Evolutionary conservation across 495 filamentous ascomycete species (phyloP), one percentile per base, ranked within the genome.

Genomic region (Podospora conica): DNA sequence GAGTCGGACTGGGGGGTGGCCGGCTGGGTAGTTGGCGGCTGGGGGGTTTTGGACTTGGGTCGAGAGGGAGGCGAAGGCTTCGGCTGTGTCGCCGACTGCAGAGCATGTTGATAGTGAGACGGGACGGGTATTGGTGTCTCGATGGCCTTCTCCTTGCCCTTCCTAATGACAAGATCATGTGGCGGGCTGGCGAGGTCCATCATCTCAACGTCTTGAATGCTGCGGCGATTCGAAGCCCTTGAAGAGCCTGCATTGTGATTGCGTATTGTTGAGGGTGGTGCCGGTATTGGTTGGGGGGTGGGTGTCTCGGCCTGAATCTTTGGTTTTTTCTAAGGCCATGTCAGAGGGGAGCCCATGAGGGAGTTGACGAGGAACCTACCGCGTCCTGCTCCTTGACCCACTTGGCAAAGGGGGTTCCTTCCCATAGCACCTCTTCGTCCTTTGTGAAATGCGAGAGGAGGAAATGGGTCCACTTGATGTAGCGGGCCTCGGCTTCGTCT

Each of bases 361-460:
- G 21, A 20, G n/a, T 25, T 31, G 21, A 24, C 40, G 15, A 7
- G 40, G 12, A 55, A 56, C 76, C 55, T 70, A 83, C 80, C 0
- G 75, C 72, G 63, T 75, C 73, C 63, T 69, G 58, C 1, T 64
- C 29, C 8, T 68, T 65, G 24, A 83, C 57, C 71, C 73, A 77
- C 18, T 71, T 69, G 58, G 77, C 67, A 25, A 84, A 78, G 8
- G 25, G 31, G 1, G 81, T 82, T 8, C 63, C 61, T 9, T 73
- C 58, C 78, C 77, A 79, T 2, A 53, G 31, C 20, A 74, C 54
- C 0, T 64, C 69, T 1, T 29, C n/a, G 27, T 76, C 73, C 61
- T 78, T 82, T 1, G 70, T 69, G 25, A 81, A 81, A 58, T 82
- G 80, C 5, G 72, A 63, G 24, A 82, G 70, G 7, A 84, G 61